Conservation (phyloP, 768 basidiomycete species). For the Termitomyces sp. region DNA sequence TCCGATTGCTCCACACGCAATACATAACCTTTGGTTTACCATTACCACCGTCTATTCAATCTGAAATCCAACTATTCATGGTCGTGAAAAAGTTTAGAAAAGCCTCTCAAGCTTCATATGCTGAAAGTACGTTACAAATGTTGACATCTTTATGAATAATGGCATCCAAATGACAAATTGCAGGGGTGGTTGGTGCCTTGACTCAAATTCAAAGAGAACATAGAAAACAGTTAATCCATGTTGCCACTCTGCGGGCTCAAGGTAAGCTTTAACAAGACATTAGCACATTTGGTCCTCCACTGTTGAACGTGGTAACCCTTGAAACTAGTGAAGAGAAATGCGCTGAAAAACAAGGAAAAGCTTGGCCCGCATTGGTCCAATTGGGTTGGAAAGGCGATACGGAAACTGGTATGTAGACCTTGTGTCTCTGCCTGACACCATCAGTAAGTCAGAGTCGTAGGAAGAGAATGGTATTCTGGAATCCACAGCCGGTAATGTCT, state of each 20-base stretch:
- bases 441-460: slow-evolving; percentile 11
- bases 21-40: not conserved
- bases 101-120: slow-evolving; percentile 28
- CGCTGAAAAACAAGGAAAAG: slow-evolving; percentile 34
- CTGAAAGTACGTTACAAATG: slow-evolving; percentile 29
- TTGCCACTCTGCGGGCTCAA: slow-evolving; percentile 41
- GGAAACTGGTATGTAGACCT: slow-evolving; percentile 31
- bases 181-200: slow-evolving; percentile 44
- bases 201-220: slow-evolving; percentile 38
- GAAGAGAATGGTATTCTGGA: slow-evolving; percentile 38
- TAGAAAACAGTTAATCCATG: slow-evolving; percentile 36
- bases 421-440: not conserved
- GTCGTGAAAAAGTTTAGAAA: slow-evolving; percentile 23
- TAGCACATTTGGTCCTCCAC: not conserved
- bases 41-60: not conserved
- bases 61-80: slow-evolving; percentile 15
- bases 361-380: slow-evolving; percentile 43
- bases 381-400: slow-evolving; percentile 40
- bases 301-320: not conserved
- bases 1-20: not conserved
- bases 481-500: slow-evolving; percentile 25
- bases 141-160: not conserved
- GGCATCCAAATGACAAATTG: not conserved
- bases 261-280: slow-evolving; percentile 17
- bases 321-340: slow-evolving; percentile 37